A percentile compares a stretch with the other conserved stretches of the same genome.
Conservation (phyloP, 208 protist species). For the Trypanosoma scelopori region DNA sequence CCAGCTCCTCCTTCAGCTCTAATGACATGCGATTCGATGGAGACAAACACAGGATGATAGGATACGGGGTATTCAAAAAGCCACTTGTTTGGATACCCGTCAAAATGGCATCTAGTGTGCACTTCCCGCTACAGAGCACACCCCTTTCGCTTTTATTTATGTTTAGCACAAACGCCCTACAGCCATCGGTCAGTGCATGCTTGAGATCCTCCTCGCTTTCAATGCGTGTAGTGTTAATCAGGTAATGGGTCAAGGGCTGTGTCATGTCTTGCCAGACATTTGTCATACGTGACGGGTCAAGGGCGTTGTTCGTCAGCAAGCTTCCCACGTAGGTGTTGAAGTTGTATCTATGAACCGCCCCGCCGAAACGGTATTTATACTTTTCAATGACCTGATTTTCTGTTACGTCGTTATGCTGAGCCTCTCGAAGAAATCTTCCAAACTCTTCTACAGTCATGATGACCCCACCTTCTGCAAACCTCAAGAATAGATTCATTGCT, state of each 20-base stretch:
- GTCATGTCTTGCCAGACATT: constrained; percentile 92
- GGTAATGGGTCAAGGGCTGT: constrained; percentile 82
- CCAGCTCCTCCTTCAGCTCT: constrained; percentile 60
- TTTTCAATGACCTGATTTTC: constrained; percentile 81
- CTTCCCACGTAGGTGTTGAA: constrained; percentile 79
- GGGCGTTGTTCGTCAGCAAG: constrained; percentile 79
- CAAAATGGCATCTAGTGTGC: constrained; percentile 54
- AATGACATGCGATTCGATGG: constrained; percentile 39
- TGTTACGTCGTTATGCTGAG: constrained; percentile 65
- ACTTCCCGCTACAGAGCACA: constrained; percentile 58
- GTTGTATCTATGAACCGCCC: constrained; percentile 84
- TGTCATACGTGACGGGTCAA: constrained; percentile 73
- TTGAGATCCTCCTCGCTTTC: constrained; percentile 67
- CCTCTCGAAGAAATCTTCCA: constrained; percentile 74
- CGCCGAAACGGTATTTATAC: constrained; percentile 86
- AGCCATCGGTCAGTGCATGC: constrained; percentile 36
- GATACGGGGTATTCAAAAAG: constrained; percentile 75
- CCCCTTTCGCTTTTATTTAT: constrained; percentile 47
- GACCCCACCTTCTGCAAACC: constrained; percentile 64
- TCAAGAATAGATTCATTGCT: constrained; percentile 71
- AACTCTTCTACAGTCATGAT: constrained; percentile 73
- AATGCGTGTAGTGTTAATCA: constrained; percentile 60
- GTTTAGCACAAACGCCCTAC: constrained; percentile 56
- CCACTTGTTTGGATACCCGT: constrained; percentile 70
- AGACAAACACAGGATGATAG: constrained; percentile 79